Evolutionary conservation across 2,329 filamentous ascomycete species (phyloP).

Genomic region (Trichoderma hamatum): DNA sequence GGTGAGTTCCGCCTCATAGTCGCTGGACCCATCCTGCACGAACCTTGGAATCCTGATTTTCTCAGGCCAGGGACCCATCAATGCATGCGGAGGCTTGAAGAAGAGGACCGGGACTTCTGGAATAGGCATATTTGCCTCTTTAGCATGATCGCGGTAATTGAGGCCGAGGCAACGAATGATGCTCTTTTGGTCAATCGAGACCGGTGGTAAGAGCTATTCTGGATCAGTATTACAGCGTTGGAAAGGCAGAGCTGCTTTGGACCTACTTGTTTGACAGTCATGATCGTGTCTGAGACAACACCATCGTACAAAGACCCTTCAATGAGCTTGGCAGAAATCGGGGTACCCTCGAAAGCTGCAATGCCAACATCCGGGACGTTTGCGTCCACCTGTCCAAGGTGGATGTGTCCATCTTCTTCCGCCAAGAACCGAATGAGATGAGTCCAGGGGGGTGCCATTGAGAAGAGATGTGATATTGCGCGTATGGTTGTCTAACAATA

Average conservation of each 20-base stretch:
- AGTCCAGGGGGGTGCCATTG: not conserved
- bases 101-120: not conserved
- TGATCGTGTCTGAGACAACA: not conserved
- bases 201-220: not conserved
- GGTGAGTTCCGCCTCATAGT: not conserved
- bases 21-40: not conserved
- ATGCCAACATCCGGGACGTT: not conserved
- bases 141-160: not conserved
- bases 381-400: not conserved
- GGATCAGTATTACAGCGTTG: not conserved
- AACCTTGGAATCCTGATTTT: not conserved
- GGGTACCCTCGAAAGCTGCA: not conserved
- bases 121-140: not conserved
- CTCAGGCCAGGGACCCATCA: not conserved
- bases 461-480: not conserved
- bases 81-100: not conserved
- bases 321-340: not conserved
- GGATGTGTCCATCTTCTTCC: not conserved
- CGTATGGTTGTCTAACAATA: not conserved
- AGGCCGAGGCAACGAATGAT: constrained; percentile 2
- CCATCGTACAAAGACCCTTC: not conserved
- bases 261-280: not conserved
- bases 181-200: not conserved
- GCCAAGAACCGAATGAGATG: not conserved
- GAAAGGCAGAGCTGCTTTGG: not conserved